Evolutionary conservation across 495 filamentous ascomycete genomes (phyloP), one percentile per base, ranked within the genome.

Genomic region (Hypomontagnella monticulosa): DNA sequence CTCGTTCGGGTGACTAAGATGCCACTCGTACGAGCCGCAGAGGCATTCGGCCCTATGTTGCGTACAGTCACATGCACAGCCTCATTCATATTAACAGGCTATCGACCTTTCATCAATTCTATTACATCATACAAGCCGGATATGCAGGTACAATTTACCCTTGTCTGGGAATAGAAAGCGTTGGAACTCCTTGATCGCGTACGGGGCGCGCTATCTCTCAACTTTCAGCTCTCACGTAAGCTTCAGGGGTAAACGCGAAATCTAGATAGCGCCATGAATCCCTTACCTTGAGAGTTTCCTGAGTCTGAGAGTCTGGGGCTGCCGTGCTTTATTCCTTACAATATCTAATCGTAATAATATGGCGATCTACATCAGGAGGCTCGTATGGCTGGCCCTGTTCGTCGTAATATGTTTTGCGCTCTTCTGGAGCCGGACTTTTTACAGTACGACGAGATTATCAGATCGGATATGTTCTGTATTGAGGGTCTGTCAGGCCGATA

Each of bases 301-400:
- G 6, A 27, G 23, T 27, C 23, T 27, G 6, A 27, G 23, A 27
- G 6, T 55, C 42, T 38, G 15, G 11, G 4, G 40, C 23, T n/a
- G 15, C 43, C 20, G 48, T 9, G 18, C 20, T 27, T 34, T 19
- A 10, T 46, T 23, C 43, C 23, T 18, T 40, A 20, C 44, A 23
- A 43, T n/a, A 3, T 49, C 19, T 12, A 27, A 60, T 2, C 23
- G 5, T 33, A 14, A 34, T 14, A 38, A 43, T 6, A 69, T 69
- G 66, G 60, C 55, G 3, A 52, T 59, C 23, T 16, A 63, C 42
- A 36, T 63, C 10, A 55, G 49, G 34, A 54, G 44, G 16, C 34
- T 69, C 20, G 60, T 37, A 20, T 69, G 66, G 66, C 66, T 69
- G 6, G 60, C 55, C 16, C 41, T 69, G 6, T 69, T 69, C n/a